These are phyloP conservation scores for Sphagnum tenellum DNA, from an alignment of 225 moss, liverwort and hornwort species.

Conservation along the genomic window DNA sequence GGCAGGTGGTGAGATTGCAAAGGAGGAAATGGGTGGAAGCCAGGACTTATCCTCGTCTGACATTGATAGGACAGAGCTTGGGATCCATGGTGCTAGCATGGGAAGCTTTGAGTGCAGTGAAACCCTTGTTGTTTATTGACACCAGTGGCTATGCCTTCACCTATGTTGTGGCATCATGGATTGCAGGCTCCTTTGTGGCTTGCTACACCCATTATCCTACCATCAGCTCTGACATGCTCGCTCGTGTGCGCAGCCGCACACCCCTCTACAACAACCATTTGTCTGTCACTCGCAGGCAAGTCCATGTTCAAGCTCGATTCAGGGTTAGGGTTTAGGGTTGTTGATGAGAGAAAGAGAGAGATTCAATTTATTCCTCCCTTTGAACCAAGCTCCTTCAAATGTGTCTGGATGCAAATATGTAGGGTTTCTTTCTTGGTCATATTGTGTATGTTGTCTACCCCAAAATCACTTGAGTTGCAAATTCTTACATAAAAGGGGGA, in stretches of 20 bases:
- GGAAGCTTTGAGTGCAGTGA: conserved; percentile 73
- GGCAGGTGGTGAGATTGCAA: conserved; percentile 61
- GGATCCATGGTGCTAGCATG: conserved; percentile 87
- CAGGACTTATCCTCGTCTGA: conserved; percentile 67
- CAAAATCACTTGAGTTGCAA: too few species aligned
- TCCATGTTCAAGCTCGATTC: neutral
- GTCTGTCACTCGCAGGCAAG: conserved; percentile 57
- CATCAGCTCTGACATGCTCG: conserved; percentile 93
- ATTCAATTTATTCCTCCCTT: too few species aligned
- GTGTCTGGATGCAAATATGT: too few species aligned
- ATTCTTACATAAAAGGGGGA: neutral
- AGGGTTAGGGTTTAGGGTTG: too few species aligned
- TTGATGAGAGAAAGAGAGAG: too few species aligned
- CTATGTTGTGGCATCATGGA: conserved; percentile 64
- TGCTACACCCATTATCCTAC: conserved; percentile 98
- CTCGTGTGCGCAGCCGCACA: conserved; percentile 55
- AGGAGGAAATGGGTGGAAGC: conserved; percentile 84
- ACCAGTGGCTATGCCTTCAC: conserved; percentile 93
- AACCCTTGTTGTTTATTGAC: conserved; percentile 75
- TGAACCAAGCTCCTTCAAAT: too few species aligned
- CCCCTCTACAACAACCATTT: conserved; percentile 71
- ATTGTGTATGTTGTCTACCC: too few species aligned
- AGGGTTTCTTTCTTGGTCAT: too few species aligned
- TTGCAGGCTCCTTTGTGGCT: conserved; percentile 65
- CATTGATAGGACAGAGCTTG: conserved; percentile 86